phyloP scores from a whole-genome alignment of 2,329 filamentous ascomycete genomes.

The Orbilia ellipsospora region DNA sequence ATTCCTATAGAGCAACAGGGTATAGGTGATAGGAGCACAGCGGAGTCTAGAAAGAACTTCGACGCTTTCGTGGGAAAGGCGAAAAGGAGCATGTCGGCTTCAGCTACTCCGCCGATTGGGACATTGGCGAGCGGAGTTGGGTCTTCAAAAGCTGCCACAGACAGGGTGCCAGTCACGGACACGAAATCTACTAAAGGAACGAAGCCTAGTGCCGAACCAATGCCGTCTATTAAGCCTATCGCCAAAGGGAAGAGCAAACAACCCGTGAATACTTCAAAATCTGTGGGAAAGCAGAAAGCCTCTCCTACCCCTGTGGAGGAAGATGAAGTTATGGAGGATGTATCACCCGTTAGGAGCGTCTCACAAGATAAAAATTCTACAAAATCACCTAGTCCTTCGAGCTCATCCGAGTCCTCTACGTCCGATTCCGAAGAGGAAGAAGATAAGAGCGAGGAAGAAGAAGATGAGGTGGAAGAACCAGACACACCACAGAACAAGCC shows the following conservation, averaged over 20 bases:
- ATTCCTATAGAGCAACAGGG: constrained; percentile 33
- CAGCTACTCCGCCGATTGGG: constrained; percentile 27
- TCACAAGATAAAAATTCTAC: constrained; percentile 7
- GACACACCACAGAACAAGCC: neutral
- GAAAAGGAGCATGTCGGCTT: constrained; percentile 23
- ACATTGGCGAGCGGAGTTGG: constrained; percentile 5
- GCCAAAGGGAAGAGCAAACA: neutral
- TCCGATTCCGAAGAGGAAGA: constrained; percentile 51
- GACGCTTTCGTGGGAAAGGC: constrained; percentile 34
- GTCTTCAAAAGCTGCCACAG: neutral
- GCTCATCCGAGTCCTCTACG: constrained; percentile 6
- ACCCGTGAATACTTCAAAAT: neutral
- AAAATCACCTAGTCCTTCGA: constrained; percentile 17
- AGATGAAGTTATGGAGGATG: constrained; percentile 47
- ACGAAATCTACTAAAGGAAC: neutral
- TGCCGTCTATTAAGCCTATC: neutral
- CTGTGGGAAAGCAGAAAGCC: constrained; percentile 1
- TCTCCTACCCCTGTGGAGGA: constrained; percentile 15
- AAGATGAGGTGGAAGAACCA: constrained; percentile 45
- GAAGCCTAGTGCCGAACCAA: neutral
- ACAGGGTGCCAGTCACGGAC: neutral
- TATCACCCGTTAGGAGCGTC: constrained; percentile 18
- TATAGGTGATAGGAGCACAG: constrained; percentile 35
- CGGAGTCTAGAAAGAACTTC: constrained; percentile 30
- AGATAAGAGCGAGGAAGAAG: constrained; percentile 54